Evolutionary conservation across 345 rosid genomes (phyloP), one percentile per base, ranked within the genome.

Genomic region (Dovyalis caffra): DNA sequence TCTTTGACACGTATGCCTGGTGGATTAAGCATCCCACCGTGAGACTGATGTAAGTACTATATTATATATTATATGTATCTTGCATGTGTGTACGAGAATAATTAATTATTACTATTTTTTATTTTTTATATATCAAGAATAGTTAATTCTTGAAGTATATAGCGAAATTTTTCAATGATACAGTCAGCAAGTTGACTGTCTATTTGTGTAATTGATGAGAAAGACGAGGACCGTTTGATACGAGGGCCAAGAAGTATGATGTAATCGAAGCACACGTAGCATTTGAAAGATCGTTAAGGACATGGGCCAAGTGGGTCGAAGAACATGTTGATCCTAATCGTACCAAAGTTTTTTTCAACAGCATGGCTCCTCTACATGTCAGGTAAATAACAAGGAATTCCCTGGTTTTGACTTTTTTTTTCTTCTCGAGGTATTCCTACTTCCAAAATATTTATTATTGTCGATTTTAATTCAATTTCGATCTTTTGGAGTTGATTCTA

Each of bases 1-100:
- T 91, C 63, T 89, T 91, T 76, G 87, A 88, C 78, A 75, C 93
- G 1, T 89, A 88, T 35, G 80, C 83, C 64, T 91, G 97, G 97
- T 91, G 93, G 97, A 83, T 74, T 28, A 85, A 81, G 68, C 67
- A 80, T 71, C 81, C 79, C 31, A 82, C 80, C 34, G 71, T 87
- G 71, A 88, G 86, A 88, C 83, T 86, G 26, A 31, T 88, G 93
- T 89, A 84, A 85, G 91, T 4, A 43, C 49, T 80, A 60, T 53
- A 21, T 43, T 10, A 16, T 28, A 2, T n/a, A n/a, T n/a, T n/a
- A n/a, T n/a, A n/a, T n/a, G n/a, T n/a, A n/a, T n/a, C n/a, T n/a
- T n/a, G n/a, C n/a, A n/a, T n/a, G n/a, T n/a, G n/a, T n/a, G n/a
- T n/a, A n/a, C n/a, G n/a, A n/a, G n/a, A n/a, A n/a, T n/a, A n/a